Percentiles rank a stretch among this genome's conserved stretches.
These are phyloP conservation scores for Beauveria scarabaeidicola DNA, from an alignment of 2,329 filamentous ascomycete species.

Conservation along the genomic window DNA sequence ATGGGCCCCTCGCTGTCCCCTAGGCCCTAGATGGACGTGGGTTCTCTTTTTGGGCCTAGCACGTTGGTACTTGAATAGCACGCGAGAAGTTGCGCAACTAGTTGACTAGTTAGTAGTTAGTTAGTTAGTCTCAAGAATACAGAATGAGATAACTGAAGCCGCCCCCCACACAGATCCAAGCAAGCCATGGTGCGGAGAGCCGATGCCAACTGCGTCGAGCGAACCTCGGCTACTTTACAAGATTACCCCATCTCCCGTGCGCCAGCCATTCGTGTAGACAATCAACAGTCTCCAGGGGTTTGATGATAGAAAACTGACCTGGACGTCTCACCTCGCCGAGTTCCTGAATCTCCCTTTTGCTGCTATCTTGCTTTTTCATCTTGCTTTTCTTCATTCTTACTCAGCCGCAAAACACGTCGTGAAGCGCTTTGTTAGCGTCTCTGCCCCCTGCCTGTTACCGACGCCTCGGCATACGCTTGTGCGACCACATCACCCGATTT, in stretches of 20 bases:
- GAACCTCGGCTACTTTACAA: neutral
- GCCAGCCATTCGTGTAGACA: neutral
- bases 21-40: no score
- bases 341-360: neutral
- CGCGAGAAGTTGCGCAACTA: no score
- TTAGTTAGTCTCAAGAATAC: no score
- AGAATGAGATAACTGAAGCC: no score
- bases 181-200: neutral
- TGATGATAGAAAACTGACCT: neutral
- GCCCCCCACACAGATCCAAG: neutral
- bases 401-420: neutral
- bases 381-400: neutral
- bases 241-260: neutral
- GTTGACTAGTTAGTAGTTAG: no score
- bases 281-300: neutral
- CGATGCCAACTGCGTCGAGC: neutral
- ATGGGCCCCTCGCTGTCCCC: no score
- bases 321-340: neutral
- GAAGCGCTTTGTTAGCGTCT: neutral
- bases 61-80: no score
- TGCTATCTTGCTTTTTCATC: neutral
- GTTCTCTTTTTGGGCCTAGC: no score
- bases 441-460: neutral
- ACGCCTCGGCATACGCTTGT: neutral
- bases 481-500: neutral